Percentiles rank a stretch among this genome's conserved stretches.
phyloP scores from a whole-genome alignment of 208 protist species.

The Phytomonas sp. region DNA sequence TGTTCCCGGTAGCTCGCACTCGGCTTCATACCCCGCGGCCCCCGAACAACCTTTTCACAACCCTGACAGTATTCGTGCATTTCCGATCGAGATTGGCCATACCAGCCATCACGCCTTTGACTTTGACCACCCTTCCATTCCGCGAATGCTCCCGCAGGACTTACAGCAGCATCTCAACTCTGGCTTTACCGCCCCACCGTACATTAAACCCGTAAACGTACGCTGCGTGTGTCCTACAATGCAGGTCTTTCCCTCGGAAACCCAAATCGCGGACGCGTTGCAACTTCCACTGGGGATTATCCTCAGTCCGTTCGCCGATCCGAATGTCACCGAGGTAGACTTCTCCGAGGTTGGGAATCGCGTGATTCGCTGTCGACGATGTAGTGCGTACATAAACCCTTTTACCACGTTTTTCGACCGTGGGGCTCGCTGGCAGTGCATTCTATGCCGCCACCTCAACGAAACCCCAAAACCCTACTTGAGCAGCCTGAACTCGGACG shows the following conservation, averaged over 20 bases:
- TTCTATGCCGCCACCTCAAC: constrained; percentile 91
- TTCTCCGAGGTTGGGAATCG: constrained; percentile 46
- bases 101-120: constrained; percentile 13
- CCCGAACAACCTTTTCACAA: constrained; percentile 7
- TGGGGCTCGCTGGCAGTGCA: constrained; percentile 92
- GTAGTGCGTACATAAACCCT: constrained; percentile 96
- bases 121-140: constrained; percentile 62
- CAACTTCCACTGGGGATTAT: constrained; percentile 64
- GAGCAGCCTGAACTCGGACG: constrained; percentile 68
- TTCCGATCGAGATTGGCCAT: constrained; percentile 14
- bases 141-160: constrained; percentile 53
- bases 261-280: constrained; percentile 46
- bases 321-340: constrained; percentile 53
- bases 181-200: constrained; percentile 20
- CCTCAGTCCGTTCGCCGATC: constrained; percentile 69
- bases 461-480: constrained; percentile 67
- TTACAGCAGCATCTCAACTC: constrained; percentile 47
- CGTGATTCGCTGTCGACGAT: constrained; percentile 81
- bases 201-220: constrained; percentile 43
- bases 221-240: constrained; percentile 59
- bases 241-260: constrained; percentile 39
- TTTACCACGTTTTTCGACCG: constrained; percentile 93
- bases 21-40: constrained; percentile 9
- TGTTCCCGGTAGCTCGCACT: constrained; percentile 8
- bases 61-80: constrained; percentile 18